phyloP scores from a whole-genome alignment of 2,329 filamentous ascomycete species.

The Fusarium keratoplasticum region DNA sequence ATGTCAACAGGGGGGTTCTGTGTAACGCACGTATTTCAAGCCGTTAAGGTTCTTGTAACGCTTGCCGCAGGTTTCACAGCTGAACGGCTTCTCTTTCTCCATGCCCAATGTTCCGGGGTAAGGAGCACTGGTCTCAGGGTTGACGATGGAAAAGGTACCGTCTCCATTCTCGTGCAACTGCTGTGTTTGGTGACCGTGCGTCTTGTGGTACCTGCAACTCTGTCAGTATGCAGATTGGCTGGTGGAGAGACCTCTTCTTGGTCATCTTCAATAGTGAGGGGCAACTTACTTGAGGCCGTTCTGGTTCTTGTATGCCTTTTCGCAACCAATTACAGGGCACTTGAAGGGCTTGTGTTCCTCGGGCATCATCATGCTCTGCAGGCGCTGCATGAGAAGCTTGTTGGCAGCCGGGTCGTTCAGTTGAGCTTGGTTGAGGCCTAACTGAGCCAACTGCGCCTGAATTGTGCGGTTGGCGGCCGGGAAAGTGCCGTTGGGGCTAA shows the following conservation, averaged over 20 bases:
- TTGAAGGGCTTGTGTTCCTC: slow-evolving; percentile 98
- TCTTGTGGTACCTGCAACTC: slow-evolving; percentile 71
- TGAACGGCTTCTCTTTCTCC: slow-evolving; percentile 99
- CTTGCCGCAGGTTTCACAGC: slow-evolving; percentile 96
- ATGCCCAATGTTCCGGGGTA: slow-evolving; percentile 98
- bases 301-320: slow-evolving; percentile 99
- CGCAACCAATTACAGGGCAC: slow-evolving; percentile 97
- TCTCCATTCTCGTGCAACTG: slow-evolving; percentile 97
- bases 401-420: slow-evolving; percentile 83
- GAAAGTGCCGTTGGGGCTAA: slow-evolving; percentile 83
- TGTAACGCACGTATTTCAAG: slow-evolving; percentile 83
- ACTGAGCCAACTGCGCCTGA: slow-evolving; percentile 76
- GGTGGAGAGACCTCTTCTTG: not conserved
- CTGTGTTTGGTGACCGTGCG: slow-evolving; percentile 95
- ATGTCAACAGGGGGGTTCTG: not conserved
- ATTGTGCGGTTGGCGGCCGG: slow-evolving; percentile 73
- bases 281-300: slow-evolving; percentile 89
- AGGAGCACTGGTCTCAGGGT: slow-evolving; percentile 91
- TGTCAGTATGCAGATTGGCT: slow-evolving; percentile 19
- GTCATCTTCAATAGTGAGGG: not conserved
- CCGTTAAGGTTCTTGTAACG: slow-evolving; percentile 99
- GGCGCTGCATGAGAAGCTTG: slow-evolving; percentile 65
- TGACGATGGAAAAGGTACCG: slow-evolving; percentile 97
- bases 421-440: slow-evolving; percentile 80
- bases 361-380: slow-evolving; percentile 73